Evolutionary conservation across 768 basidiomycete genomes (phyloP).

Genomic region (Boletus sensibilis): DNA sequence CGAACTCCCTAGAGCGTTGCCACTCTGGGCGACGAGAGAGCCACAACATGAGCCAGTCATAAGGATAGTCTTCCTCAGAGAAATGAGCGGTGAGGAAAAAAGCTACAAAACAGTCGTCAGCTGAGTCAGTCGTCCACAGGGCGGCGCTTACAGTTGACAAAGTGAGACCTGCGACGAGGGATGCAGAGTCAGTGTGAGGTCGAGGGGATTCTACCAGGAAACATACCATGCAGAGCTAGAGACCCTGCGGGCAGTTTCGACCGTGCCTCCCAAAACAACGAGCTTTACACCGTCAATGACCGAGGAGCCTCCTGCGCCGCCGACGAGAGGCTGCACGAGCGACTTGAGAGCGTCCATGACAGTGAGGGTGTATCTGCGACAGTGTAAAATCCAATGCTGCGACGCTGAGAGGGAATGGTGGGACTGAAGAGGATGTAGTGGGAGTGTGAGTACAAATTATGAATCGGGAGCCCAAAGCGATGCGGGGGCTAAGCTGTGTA

Average conservation of each 20-base stretch:
- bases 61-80: constrained; percentile 86
- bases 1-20: constrained; percentile 87
- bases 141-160: constrained; percentile 73
- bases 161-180: constrained; percentile 59
- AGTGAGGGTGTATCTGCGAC: constrained; percentile 18
- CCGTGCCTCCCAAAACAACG: constrained; percentile 84
- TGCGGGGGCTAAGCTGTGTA: constrained; percentile 25
- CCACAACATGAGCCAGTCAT: constrained; percentile 92
- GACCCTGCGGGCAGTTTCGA: constrained; percentile 80
- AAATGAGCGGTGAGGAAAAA: constrained; percentile 91
- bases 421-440: constrained; percentile 22
- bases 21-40: constrained; percentile 82
- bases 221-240: constrained; percentile 79
- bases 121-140: background rate
- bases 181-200: constrained; percentile 11
- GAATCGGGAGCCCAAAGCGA: constrained; percentile 9
- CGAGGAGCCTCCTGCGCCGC: constrained; percentile 69
- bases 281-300: constrained; percentile 89
- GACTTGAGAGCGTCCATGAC: constrained; percentile 80
- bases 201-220: background rate
- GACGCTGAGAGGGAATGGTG: constrained; percentile 19
- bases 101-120: constrained; percentile 38
- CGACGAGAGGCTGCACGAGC: constrained; percentile 76
- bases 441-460: constrained; percentile 19
- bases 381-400: constrained; percentile 42